Evolutionary conservation across 164 flowering plant species (phyloP), one percentile per base, ranked within the genome.

Genomic region (Macadamia tetraphylla): DNA sequence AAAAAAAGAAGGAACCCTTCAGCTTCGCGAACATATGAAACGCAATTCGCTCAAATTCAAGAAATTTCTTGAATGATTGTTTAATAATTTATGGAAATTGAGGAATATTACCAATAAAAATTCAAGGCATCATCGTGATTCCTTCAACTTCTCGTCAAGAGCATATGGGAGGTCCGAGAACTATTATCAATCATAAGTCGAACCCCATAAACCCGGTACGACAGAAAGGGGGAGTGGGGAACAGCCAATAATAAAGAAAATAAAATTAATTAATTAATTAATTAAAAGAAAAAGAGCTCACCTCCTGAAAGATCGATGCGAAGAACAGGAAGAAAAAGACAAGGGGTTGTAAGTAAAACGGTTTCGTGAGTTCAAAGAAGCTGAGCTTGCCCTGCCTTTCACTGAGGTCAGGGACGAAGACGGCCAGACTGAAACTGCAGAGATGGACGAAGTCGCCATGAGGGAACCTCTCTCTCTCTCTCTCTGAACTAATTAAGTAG

Each of bases 291-390:
- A 7, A 29, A 31, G 7, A 57, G 49, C 23, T 48, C 29, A 84
- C 85, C 87, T 84, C 35, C 75, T 70, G 48, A 51, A 15, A 53
- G 44, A 9, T 46, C 60, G 67, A 59, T 10, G 53, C 15, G 18
- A 40, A 58, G 73, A 68, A 71, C 64, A 60, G n/a, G 66, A 46
- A 62, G 67, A 64, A 18, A 66, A 64, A 12, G 74, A 67, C 2
- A 70, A 63, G 14, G 74, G 71, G 52, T 58, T 72, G 68, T 30
- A 65, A 68, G 42, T 57, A 9, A 68, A 56, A 17, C 64, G 64
- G 17, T 15, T 74, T 58, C 29, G 64, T 2, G 77, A 70, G 65
- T n/a, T 48, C 52, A 63, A 71, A 14, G 70, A 40, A 64, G 74
- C 56, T 29, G 62, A 29, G 29, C 44, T 52, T 46, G 40, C 5